A percentile compares a stretch with the other conserved stretches of the same genome.
These are phyloP conservation scores for Microdochium paspali DNA, from an alignment of 2,329 filamentous ascomycete species.

Conservation along the genomic window DNA sequence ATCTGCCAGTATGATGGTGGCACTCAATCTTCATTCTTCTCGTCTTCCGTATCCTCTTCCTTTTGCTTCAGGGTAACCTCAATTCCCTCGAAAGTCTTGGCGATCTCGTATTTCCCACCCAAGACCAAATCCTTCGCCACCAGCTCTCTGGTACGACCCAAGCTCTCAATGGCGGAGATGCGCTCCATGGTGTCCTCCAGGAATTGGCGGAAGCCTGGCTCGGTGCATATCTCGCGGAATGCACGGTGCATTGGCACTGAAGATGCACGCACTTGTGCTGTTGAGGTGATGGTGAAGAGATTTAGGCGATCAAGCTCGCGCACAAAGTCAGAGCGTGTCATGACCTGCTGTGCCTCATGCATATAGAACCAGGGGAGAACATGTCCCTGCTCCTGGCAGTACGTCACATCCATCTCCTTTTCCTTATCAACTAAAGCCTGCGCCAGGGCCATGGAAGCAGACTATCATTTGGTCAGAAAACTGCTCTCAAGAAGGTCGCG, in stretches of 20 bases:
- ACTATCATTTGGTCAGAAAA: slow-evolving; percentile 31
- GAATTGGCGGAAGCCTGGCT: slow-evolving; percentile 72
- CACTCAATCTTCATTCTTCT: slow-evolving; percentile 6
- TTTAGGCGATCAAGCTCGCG: slow-evolving; percentile 87
- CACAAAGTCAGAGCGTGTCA: slow-evolving; percentile 94
- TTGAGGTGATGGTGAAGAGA: slow-evolving; percentile 86
- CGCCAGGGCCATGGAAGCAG: slow-evolving; percentile 88
- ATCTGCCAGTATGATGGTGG: too few species aligned
- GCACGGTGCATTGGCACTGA: slow-evolving; percentile 94
- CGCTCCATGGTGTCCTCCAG: slow-evolving; percentile 75
- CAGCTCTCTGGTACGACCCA: slow-evolving; percentile 87
- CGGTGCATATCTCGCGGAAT: slow-evolving; percentile 71
- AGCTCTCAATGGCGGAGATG: slow-evolving; percentile 85
- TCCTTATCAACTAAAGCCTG: slow-evolving; percentile 83
- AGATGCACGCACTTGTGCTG: slow-evolving; percentile 80
- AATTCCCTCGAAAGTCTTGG: slow-evolving; percentile 17
- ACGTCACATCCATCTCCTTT: slow-evolving; percentile 53
- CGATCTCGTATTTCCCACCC: slow-evolving; percentile 68
- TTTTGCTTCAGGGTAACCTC: slow-evolving; percentile 32
- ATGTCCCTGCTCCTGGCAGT: slow-evolving; percentile 59
- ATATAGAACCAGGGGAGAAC: slow-evolving; percentile 72
- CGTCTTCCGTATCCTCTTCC: slow-evolving; percentile 8
- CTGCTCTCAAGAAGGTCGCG: not conserved
- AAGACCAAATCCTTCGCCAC: slow-evolving; percentile 91
- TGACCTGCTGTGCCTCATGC: slow-evolving; percentile 79